A percentile compares a stretch with the other conserved stretches of the same genome.
Conservation (phyloP, 805 yeast species). For the Candida nitratophila region DNA sequence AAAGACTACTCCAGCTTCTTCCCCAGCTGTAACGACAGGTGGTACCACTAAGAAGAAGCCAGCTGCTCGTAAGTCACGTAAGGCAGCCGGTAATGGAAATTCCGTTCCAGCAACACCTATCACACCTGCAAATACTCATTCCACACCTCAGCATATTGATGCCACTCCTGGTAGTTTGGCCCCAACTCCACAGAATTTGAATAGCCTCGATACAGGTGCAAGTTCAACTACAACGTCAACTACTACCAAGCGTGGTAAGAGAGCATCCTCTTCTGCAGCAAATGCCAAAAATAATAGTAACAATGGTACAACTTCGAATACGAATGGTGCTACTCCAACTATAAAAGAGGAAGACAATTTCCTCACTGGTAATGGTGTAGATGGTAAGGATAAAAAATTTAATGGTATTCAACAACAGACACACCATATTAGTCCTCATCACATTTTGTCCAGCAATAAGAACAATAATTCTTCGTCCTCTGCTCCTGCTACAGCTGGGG, state of each 20-base stretch:
- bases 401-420: not conserved
- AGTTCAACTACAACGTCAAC: not conserved
- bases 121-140: slow-evolving; percentile 20
- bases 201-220: not conserved
- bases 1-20: slow-evolving; percentile 1
- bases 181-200: slow-evolving; percentile 2
- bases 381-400: not conserved
- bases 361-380: slow-evolving; percentile 1
- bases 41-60: slow-evolving; percentile 12
- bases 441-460: not conserved
- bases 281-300: not conserved
- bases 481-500: not conserved
- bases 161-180: slow-evolving; percentile 5
- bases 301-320: not conserved
- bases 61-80: slow-evolving; percentile 17
- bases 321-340: slow-evolving; percentile 15
- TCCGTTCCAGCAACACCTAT: slow-evolving; percentile 29
- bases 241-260: slow-evolving; percentile 1
- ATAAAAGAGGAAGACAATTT: slow-evolving; percentile 21
- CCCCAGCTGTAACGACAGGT: slow-evolving; percentile 1
- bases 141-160: slow-evolving; percentile 18
- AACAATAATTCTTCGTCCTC: not conserved
- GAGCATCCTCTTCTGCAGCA: slow-evolving; percentile 4
- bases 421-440: slow-evolving; percentile 1
- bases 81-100: slow-evolving; percentile 4